These are phyloP conservation scores for Candida manassasensis DNA, from an alignment of 805 yeast species.

Conservation along the genomic window DNA sequence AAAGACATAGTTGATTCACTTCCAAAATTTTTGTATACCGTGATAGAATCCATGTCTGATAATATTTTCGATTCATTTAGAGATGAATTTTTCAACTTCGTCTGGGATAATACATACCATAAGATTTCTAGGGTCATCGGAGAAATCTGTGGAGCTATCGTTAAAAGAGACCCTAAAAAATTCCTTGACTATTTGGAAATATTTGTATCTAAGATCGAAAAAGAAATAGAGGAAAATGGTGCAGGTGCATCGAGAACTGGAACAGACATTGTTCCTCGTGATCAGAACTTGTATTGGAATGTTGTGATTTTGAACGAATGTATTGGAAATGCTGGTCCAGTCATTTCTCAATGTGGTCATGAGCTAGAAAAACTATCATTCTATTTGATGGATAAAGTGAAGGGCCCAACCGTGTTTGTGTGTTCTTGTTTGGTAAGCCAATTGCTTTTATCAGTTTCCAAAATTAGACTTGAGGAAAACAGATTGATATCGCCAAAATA, in stretches of 20 bases:
- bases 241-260: conserved; percentile 75
- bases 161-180: conserved; percentile 54
- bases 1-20: conserved; percentile 34
- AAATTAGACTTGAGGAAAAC: conserved; percentile 53
- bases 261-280: conserved; percentile 67
- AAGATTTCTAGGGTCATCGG: conserved; percentile 65
- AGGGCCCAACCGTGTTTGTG: conserved; percentile 61
- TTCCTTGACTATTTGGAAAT: conserved; percentile 41
- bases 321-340: conserved; percentile 60
- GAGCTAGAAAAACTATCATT: conserved; percentile 46
- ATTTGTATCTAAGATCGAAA: conserved; percentile 50
- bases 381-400: conserved; percentile 44
- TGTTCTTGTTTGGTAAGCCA: conserved; percentile 65
- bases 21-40: conserved; percentile 32
- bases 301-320: conserved; percentile 65
- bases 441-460: conserved; percentile 57
- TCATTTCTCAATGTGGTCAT: conserved; percentile 38
- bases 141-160: conserved; percentile 66
- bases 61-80: conserved; percentile 46
- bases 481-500: conserved; percentile 49
- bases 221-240: conserved; percentile 68
- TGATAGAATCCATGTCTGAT: conserved; percentile 58
- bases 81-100: conserved; percentile 49
- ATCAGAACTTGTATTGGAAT: conserved; percentile 69
- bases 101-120: conserved; percentile 54